A percentile compares a stretch with the other conserved stretches of the same genome.
Evolutionary conservation across 352 stramenopile genomes (phyloP).

Genomic region (Pythium folliculosum): DNA sequence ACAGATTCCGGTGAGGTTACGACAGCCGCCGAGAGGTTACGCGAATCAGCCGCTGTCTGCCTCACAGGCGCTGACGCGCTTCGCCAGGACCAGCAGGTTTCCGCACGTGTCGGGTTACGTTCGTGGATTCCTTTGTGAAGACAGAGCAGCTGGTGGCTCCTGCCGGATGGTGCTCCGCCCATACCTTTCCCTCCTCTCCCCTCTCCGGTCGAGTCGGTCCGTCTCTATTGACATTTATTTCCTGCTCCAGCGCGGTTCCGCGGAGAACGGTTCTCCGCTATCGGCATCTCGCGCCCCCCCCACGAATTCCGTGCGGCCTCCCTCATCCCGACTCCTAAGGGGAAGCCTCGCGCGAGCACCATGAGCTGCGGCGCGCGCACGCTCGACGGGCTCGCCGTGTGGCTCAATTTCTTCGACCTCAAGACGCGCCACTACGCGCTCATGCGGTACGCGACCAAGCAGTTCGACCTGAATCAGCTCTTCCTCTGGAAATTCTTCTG

Average conservation of each 20-base stretch:
- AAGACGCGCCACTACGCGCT: constrained; percentile 62
- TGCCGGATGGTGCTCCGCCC: background rate
- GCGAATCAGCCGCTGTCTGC: background rate
- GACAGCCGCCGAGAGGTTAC: background rate
- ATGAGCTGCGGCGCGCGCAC: constrained; percentile 12
- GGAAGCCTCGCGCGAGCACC: background rate
- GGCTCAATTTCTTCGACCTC: constrained; percentile 70
- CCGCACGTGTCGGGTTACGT: background rate
- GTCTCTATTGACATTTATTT: background rate
- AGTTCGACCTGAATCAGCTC: constrained; percentile 52
- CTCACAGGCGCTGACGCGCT: background rate
- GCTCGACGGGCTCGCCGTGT: constrained; percentile 48
- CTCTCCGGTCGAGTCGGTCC: background rate
- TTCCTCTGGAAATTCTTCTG: constrained; percentile 66
- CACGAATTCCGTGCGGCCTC: background rate
- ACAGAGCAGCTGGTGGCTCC: background rate
- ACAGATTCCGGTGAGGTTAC: background rate
- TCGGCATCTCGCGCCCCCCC: background rate
- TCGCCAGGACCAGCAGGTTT: constrained; percentile 16
- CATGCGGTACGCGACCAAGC: constrained; percentile 41
- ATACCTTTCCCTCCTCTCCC: constrained; percentile 1
- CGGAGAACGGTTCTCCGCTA: background rate
- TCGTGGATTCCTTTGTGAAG: background rate
- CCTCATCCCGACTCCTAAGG: too few relatives aligned
- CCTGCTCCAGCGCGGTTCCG: background rate